Evolutionary conservation across 192 early-diverging fungal genomes (phyloP).

Genomic region (Podochytrium sp.): DNA sequence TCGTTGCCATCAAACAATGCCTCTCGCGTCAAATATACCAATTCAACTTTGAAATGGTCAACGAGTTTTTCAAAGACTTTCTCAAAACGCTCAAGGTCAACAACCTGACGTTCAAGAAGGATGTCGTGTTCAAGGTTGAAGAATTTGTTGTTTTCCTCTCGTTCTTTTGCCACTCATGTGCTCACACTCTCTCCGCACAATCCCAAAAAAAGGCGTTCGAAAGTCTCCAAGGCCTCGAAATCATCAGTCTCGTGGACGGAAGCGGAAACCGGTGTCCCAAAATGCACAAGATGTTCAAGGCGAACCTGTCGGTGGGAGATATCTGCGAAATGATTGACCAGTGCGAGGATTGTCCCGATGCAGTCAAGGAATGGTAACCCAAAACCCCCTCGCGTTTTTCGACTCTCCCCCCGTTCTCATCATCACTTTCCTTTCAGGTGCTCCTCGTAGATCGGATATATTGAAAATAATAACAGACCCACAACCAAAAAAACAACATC

Average conservation of each 20-base stretch:
- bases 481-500: not conserved
- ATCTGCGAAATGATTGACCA: slow-evolving; percentile 35
- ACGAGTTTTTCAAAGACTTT: slow-evolving; percentile 88
- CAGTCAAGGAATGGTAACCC: slow-evolving; percentile 38
- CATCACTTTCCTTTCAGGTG: not conserved
- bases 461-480: not conserved
- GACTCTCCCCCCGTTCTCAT: too few relatives aligned
- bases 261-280: slow-evolving; percentile 69
- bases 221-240: slow-evolving; percentile 69
- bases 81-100: slow-evolving; percentile 39
- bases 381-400: too few relatives aligned
- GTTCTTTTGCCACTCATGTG: not conserved
- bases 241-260: slow-evolving; percentile 63
- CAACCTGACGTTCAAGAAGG: slow-evolving; percentile 69
- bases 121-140: slow-evolving; percentile 85
- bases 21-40: slow-evolving; percentile 63
- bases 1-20: slow-evolving; percentile 79
- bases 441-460: not conserved
- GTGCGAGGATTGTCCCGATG: slow-evolving; percentile 29
- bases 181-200: not conserved
- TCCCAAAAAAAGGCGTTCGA: slow-evolving; percentile 76
- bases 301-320: slow-evolving; percentile 21
- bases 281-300: slow-evolving; percentile 84
- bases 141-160: not conserved
- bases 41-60: slow-evolving; percentile 95